Conservation (phyloP, 148 eudicot genomes). For the Pouteria glomerata region DNA sequence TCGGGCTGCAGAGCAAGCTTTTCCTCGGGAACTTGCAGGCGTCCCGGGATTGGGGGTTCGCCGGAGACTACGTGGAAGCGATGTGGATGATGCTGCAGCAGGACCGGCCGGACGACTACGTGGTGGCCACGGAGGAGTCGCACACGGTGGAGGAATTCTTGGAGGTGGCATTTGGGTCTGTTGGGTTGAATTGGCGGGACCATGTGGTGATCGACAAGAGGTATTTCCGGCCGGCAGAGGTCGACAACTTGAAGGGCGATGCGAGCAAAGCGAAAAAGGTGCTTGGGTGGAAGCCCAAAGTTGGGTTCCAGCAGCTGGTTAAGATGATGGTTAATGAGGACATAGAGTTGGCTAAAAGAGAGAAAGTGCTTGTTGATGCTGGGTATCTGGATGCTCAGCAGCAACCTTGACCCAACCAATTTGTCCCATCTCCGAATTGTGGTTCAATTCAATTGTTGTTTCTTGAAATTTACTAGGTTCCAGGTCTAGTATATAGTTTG, state of each 20-base stretch:
- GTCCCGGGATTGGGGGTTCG: constrained; percentile 92
- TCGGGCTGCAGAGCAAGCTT: constrained; percentile 83
- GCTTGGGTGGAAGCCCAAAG: constrained; percentile 85
- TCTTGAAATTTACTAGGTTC: too few species aligned
- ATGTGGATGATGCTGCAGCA: constrained; percentile 99
- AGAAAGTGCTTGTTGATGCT: constrained; percentile 88
- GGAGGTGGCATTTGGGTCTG: constrained; percentile 75
- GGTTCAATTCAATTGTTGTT: neutral
- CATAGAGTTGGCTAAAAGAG: constrained; percentile 76
- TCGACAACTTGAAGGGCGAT: constrained; percentile 88
- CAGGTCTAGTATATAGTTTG: too few species aligned
- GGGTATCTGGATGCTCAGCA: constrained; percentile 96
- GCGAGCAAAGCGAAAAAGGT: constrained; percentile 70
- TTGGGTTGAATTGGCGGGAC: constrained; percentile 78
- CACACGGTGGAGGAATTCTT: constrained; percentile 90
- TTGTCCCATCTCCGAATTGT: too few species aligned
- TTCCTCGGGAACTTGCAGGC: constrained; percentile 83
- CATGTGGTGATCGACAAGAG: constrained; percentile 83
- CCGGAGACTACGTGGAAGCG: constrained; percentile 97
- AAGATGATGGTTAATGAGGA: constrained; percentile 99
- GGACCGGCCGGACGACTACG: constrained; percentile 92
- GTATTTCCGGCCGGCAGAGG: constrained; percentile 93
- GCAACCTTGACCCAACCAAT: constrained; percentile 45
- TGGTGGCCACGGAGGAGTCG: constrained; percentile 88
- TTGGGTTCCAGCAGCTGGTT: constrained; percentile 83